Evolutionary conservation across 2,329 filamentous ascomycete species (phyloP), one percentile per base, ranked within the genome.

Genomic region (Xylariaceae sp.): DNA sequence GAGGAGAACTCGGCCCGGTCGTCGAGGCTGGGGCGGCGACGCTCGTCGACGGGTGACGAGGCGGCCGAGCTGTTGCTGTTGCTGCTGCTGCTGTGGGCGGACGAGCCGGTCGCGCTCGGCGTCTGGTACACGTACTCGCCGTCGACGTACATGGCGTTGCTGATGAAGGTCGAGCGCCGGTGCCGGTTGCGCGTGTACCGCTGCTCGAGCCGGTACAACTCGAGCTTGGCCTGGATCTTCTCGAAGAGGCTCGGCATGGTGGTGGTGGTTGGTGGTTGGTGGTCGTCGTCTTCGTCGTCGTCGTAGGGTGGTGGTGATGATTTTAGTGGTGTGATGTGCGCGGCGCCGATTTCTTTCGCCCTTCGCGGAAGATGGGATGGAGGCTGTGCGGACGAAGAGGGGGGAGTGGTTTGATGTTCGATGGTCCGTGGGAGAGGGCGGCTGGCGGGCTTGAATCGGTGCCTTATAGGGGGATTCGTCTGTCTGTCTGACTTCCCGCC

Each of bases 151-250:
- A 85, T 75, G 19, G 88, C 90, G 52, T 86, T 88, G 55, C 84
- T 88, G 55, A 83, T 79, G 60, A 94, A 94, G 40, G 85, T 92
- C 35, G 80, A 89, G 58, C 90, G 86, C 50, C 90, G 85, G 51
- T 78, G 64, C 52, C 90, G 87, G 57, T 87, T 83, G 53, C 83
- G 83, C 32, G 89, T 93, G 70, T 96, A 96, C 51, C 87, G 83
- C 67, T 95, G 83, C 67, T 96, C 90, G 47, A 96, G 80, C 31
- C 88, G 85, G 71, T 94, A 92, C 54, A 96, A 77, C 70, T 96
- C 88, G 52, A 93, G 68, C 69, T 83, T 77, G 39, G 75, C 70
- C 49, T 79, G 70, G 56, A 80, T 71, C 57, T 72, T 69, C 40
- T 75, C 68, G 49, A 80, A 53, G 51, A 80, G 53, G 49, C 65